Percentiles rank a stretch among this genome's conserved stretches.
Conservation (phyloP, 306 rosid genomes). For the Malus domestica region ASM211411v1 NC_041795.1:2558501-2559000, state of each 20-base stretch:
- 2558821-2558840: not conserved
- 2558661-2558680: constrained; percentile 61
- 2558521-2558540: constrained; percentile 91
- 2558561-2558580: constrained; percentile 68
- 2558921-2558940: too few relatives aligned
- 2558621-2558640: constrained; percentile 90
- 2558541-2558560: constrained; percentile 75
- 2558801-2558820: not conserved
- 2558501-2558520: constrained; percentile 81
- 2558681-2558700: constrained; percentile 81
- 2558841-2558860: not conserved
- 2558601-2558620: constrained; percentile 83
- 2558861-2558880: too few relatives aligned
- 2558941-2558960: too few relatives aligned
- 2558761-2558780: constrained; percentile 70
- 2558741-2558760: constrained; percentile 66
- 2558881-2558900: too few relatives aligned
- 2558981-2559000: too few relatives aligned
- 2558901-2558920: too few relatives aligned
- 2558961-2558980: too few relatives aligned
- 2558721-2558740: constrained; percentile 80
- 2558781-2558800: not conserved
- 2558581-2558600: constrained; percentile 76
- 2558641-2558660: constrained; percentile 78
- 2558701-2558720: constrained; percentile 57